Base-by-base conservation (phyloP, 495 filamentous ascomycete genomes). In the Xylaria palmicola region DNA sequence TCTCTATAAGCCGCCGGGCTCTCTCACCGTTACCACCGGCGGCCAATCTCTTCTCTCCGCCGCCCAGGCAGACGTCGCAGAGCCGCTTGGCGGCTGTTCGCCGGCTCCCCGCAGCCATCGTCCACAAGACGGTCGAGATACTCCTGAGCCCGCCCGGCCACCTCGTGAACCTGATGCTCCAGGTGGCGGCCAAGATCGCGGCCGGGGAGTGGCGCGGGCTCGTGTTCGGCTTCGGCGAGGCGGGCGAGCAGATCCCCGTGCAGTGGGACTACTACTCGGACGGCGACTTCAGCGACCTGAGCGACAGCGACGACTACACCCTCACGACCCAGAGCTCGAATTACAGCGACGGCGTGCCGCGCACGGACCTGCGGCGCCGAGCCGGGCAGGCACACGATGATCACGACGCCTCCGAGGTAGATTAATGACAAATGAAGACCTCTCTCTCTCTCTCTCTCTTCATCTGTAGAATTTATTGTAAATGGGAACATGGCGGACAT, bases 71-170 rank as follows among this genome's bases (percentile, higher is more conserved):
- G 24, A 62, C 65, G 20, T 37, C 67, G 12, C 61, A 66, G 34
- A 65, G 70, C 12, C 71, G 67, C 5, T 66, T 81, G 1, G 72
- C 71, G 41, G 70, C 72, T 15, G 68, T 79, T 43, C 75, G 83
- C 51, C 79, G 85, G 34, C 78, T 92, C 24, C 85, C 90, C 1
- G 77, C 83, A 9, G 83, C 85, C 0, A 81, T 96, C 24, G 77
- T 95, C 17, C 83, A 87, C 27, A 91, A 89, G 72, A 91, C 90
- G 0, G 86, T 84, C 68, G 83, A 89, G 19, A 78, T 94, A 4
- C 77, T 95, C 1, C 74, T 95, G 26, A 83, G 88, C 0, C 91
- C 91, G 7, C 91, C 92, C 0, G 81, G 86, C 22, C 84, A 90
- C 60, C 80, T 96, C 7, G 79, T 96, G 36, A 79, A 85, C 7